Percentiles rank a stretch among this genome's conserved stretches.
Evolutionary conservation across 164 flowering plant species (phyloP).

Genomic region (Piper longum): DNA sequence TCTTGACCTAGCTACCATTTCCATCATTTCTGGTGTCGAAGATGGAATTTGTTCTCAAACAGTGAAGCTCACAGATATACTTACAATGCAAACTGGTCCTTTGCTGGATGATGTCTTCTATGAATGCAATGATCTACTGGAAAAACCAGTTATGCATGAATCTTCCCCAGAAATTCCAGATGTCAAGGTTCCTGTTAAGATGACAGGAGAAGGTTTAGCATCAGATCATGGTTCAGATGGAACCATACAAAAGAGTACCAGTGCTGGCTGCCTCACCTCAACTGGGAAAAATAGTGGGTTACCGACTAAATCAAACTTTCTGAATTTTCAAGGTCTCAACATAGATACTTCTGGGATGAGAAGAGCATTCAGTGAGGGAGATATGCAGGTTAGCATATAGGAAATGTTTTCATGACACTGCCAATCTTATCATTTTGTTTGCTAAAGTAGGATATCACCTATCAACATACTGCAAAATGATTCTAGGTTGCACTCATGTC

Average conservation of each 20-base stretch:
- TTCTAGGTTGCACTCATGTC: no score
- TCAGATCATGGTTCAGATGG: conserved; percentile 17
- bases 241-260: conserved; percentile 48
- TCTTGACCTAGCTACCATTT: conserved; percentile 62
- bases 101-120: conserved; percentile 59
- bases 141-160: conserved; percentile 31
- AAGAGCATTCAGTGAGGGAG: conserved; percentile 94
- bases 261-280: conserved; percentile 59
- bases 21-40: conserved; percentile 55
- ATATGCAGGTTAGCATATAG: conserved; percentile 58
- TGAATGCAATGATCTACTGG: conserved; percentile 67
- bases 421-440: no score
- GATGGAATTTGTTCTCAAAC: conserved; percentile 46
- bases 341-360: conserved; percentile 69
- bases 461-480: no score
- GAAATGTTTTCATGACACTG: no score
- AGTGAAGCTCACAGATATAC: conserved; percentile 36
- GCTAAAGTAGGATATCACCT: no score
- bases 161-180: neutral
- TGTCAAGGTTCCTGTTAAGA: neutral
- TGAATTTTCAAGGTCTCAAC: conserved; percentile 51
- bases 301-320: conserved; percentile 38
- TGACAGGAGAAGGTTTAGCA: conserved; percentile 21
- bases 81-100: conserved; percentile 34
- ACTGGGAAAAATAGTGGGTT: conserved; percentile 41